Evolutionary conservation across 371 early-diverging fungal species (phyloP).

Genomic region (Globomyces sp.): DNA sequence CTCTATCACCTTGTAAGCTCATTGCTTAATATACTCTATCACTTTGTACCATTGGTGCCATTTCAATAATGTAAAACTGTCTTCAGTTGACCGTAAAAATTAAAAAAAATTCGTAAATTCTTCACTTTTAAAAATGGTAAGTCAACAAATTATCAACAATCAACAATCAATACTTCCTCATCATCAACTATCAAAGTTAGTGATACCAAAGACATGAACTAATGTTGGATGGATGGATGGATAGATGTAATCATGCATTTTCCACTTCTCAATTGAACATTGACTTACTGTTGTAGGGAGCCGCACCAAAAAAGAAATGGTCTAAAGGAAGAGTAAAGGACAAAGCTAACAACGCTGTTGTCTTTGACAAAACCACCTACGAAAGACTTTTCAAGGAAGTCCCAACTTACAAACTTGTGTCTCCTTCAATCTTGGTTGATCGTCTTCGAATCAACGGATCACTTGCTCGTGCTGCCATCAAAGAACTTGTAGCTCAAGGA

Average conservation of each 20-base stretch:
- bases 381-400: constrained; percentile 98
- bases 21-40: background rate
- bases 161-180: background rate
- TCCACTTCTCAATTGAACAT: background rate
- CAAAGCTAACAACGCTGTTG: constrained; percentile 95
- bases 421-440: constrained; percentile 96
- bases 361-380: constrained; percentile 86
- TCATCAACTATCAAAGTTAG: too few relatives aligned
- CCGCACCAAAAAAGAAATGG: constrained; percentile 72
- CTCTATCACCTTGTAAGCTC: background rate
- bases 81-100: background rate
- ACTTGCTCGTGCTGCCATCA: constrained; percentile 91
- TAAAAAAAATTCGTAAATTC: background rate
- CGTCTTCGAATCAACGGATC: constrained; percentile 97
- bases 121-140: constrained; percentile 11
- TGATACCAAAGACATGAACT: too few relatives aligned
- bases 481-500: constrained; percentile 88
- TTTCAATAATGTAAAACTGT: background rate
- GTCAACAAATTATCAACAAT: background rate
- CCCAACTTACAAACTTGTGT: constrained; percentile 98
- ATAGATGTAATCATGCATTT: background rate
- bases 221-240: too few relatives aligned
- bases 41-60: background rate
- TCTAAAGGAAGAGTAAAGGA: constrained; percentile 96
- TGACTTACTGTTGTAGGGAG: background rate